phyloP scores from a whole-genome alignment of 2,329 filamentous ascomycete genomes.

The Nemania sp. region DNA sequence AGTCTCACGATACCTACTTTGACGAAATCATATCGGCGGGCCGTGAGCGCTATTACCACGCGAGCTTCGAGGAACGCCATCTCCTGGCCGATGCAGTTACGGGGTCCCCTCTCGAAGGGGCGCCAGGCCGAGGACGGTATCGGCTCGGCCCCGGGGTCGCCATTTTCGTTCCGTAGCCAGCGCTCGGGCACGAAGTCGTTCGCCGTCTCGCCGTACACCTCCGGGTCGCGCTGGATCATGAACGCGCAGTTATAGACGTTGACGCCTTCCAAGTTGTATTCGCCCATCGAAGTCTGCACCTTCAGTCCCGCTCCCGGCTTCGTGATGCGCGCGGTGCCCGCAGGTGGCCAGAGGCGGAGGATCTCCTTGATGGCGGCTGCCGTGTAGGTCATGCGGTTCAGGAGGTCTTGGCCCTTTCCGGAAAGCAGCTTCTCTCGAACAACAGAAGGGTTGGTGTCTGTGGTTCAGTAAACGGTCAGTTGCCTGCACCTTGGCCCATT shows the following conservation, averaged over 20 bases:
- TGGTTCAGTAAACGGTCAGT: neutral
- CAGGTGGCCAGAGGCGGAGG: constrained; percentile 44
- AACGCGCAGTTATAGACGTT: constrained; percentile 41
- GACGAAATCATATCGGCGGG: neutral
- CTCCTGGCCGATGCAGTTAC: neutral
- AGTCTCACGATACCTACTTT: neutral
- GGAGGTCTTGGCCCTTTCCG: constrained; percentile 38
- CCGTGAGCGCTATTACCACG: neutral
- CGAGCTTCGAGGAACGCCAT: neutral
- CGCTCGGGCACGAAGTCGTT: neutral
- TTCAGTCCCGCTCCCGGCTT: constrained; percentile 37
- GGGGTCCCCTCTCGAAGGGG: neutral
- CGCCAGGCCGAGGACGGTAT: neutral
- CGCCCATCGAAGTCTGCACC: constrained; percentile 25
- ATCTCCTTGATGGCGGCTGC: constrained; percentile 47
- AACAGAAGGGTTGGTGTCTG: constrained; percentile 9
- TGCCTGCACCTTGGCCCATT: neutral
- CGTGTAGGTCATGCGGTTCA: constrained; percentile 43
- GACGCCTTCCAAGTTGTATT: constrained; percentile 39
- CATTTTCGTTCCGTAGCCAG: neutral
- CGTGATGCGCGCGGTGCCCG: constrained; percentile 38
- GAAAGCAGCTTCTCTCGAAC: constrained; percentile 29
- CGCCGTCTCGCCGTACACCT: constrained; percentile 43
- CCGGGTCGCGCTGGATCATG: constrained; percentile 43
- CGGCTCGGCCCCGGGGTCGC: neutral